Evolutionary conservation across 805 yeast genomes (phyloP), one percentile per base, ranked within the genome.

Genomic region (Ogataea saltuana): DNA sequence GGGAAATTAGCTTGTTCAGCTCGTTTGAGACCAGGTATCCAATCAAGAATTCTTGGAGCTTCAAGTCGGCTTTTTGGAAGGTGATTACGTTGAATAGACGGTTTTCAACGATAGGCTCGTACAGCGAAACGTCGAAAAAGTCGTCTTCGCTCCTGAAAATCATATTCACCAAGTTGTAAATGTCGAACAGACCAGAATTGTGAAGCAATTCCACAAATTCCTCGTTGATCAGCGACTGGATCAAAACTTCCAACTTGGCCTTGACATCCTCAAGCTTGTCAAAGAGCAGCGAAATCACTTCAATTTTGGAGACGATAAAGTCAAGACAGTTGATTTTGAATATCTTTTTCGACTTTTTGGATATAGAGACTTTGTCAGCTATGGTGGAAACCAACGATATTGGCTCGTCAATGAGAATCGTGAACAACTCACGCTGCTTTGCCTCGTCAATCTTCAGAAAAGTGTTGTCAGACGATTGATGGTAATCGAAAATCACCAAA

Each of bases 71-170:
- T 1, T 61, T 62, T 16, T 60, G 57, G 18, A 84, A 63, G 6
- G 68, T 63, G 28, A 72, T 73, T 19, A 65, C 53, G 19, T 69
- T 69, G 61, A 80, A 80, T 10, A 79, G 55, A 50, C 76, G 75
- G 58, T 83, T 83, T 50, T 84, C 89, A 3, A 65, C 63, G 13
- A 83, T 72, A 1, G 90, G 84, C 44, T 78, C 68, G 59, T 85
- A 86, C 56, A 84, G 71, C 17, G 78, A 73, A 22, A 77, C 78
- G 41, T 84, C 82, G 48, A 77, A 76, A 41, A 69, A 67, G 20
- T 80, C 79, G 40, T 80, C 85, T 40, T 69, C 72, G 15, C 83
- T 61, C 11, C 85, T 83, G 60, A 78, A 81, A n/a, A 85, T 81
- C 84, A 85, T 80, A 54, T 82, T 81, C 45, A 83, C 69, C 38